Percentiles rank a stretch among this genome's conserved stretches.
Evolutionary conservation across 2,329 filamentous ascomycete genomes (phyloP).

Genomic region (Cercospora beticola): DNA sequence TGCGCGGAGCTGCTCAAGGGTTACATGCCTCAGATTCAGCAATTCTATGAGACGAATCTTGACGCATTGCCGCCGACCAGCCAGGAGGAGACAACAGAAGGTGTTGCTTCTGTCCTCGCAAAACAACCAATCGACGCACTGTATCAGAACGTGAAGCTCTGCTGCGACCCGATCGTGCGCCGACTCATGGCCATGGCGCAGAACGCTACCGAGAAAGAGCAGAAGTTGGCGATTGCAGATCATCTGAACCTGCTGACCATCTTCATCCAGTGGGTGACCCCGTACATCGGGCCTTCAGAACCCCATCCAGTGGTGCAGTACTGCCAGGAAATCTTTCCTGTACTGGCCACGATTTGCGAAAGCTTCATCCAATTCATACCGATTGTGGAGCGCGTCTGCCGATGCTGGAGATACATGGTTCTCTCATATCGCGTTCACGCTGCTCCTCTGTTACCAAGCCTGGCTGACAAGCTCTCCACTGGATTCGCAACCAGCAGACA

Average conservation of each 20-base stretch:
- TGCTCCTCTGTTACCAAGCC: constrained; percentile 74
- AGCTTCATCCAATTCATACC: constrained; percentile 83
- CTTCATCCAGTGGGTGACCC: constrained; percentile 77
- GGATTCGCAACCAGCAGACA: constrained; percentile 85
- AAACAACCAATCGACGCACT: constrained; percentile 78
- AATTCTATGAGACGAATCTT: constrained; percentile 87
- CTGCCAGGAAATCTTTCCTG: constrained; percentile 88
- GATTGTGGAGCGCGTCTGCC: constrained; percentile 88
- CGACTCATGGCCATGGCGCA: constrained; percentile 85
- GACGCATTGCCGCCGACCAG: constrained; percentile 81
- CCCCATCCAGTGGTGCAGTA: constrained; percentile 93
- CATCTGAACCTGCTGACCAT: constrained; percentile 89
- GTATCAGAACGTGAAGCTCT: constrained; percentile 83
- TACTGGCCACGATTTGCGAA: constrained; percentile 81
- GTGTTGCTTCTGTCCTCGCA: constrained; percentile 86
- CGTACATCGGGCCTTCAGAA: constrained; percentile 68
- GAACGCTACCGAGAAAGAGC: constrained; percentile 75
- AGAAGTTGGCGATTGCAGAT: constrained; percentile 87
- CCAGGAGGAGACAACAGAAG: constrained; percentile 95
- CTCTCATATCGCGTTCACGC: constrained; percentile 92
- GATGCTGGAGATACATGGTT: constrained; percentile 96
- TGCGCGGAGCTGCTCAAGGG: constrained; percentile 82
- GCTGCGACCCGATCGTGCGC: constrained; percentile 85
- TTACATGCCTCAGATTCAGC: constrained; percentile 82
- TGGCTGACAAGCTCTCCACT: constrained; percentile 83